A percentile compares a stretch with the other conserved stretches of the same genome.
Conservation (phyloP, 257 asterid genomes). For the Petrea volubilis region DNA sequence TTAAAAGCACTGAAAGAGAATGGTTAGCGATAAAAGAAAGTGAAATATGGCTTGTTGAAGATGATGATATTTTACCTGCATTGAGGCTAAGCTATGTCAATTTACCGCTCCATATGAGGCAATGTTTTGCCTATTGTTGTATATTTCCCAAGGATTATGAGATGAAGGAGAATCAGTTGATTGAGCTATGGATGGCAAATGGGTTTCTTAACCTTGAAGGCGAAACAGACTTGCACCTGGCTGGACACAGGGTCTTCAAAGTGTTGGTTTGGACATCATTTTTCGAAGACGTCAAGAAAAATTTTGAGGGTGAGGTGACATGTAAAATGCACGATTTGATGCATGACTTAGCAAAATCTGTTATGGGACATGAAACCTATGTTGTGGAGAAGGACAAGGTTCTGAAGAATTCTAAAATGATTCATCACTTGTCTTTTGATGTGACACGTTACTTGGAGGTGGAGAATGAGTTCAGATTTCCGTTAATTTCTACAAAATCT, state of each 20-base stretch:
- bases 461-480: background rate
- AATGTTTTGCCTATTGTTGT: conserved; percentile 28
- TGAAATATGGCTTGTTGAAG: conserved; percentile 18
- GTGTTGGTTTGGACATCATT: conserved; percentile 30
- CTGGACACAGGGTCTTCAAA: conserved; percentile 6
- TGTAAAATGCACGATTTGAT: conserved; percentile 32
- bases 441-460: background rate
- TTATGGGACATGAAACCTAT: conserved; percentile 20
- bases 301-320: background rate
- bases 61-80: background rate
- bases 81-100: conserved; percentile 30
- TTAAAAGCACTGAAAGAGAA: conserved; percentile 11
- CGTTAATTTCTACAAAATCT: background rate
- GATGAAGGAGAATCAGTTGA: conserved; percentile 10
- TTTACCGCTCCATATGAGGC: conserved; percentile 19
- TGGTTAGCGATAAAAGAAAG: conserved; percentile 17
- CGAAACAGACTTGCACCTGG: background rate
- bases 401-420: background rate
- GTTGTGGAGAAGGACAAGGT: background rate
- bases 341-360: conserved; percentile 28
- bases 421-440: conserved; percentile 16
- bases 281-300: conserved; percentile 15
- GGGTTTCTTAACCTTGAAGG: background rate
- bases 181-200: conserved; percentile 29
- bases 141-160: conserved; percentile 22